Base-by-base conservation (phyloP, 352 stramenopile genomes). In the Pythium myriotylum region DNA sequence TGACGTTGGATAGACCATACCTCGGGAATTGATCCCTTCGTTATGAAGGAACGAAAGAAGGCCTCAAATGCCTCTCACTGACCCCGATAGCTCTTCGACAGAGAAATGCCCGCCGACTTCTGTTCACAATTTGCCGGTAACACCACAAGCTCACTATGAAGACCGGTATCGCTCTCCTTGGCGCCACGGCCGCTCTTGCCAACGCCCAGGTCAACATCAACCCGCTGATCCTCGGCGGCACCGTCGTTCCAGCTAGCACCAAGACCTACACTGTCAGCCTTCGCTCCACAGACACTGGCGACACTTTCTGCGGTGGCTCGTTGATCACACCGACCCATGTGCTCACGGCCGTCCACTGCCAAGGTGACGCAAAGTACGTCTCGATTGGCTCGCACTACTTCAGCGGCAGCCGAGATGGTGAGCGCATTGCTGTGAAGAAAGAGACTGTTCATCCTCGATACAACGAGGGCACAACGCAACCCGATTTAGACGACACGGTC, bases 341-440 rank as follows among this genome's bases (percentile, higher is more conserved):
- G 19, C 55, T 81, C 17, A 72, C 73, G 26, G 66, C 74, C 22
- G 77, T 74, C 17, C 75, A 86, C 60, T 88, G 76, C 57, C 26
- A 41, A 20, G 68, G 63, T 45, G 14, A 7, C n/a, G 74, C 77
- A 48, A 59, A 69, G 13, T 84, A 76, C 65, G 78, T 73, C 13
- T 70, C 70, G 0, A 68, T 88, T 24, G 80, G 80, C 19, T 77
- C 78, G 58, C 78, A 86, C 65, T 86, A 64, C 56, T 39, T 74
- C 24, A 76, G 56, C 19, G 77, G 77, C 43, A 62, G 60, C 3
- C 13, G 56, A 5, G 67, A 86, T 41, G 72, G 73, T 3, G 70
- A 84, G 58, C 72, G 72, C 48, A 83, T 52, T 24, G 45, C 45
- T 2, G 10, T 39, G 23, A 39, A 37, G 22, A 22, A 32, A 3